These are phyloP conservation scores for Clarireedia homoeocarpa DNA, from an alignment of 2,329 filamentous ascomycete genomes.

Conservation along the genomic window DNA sequence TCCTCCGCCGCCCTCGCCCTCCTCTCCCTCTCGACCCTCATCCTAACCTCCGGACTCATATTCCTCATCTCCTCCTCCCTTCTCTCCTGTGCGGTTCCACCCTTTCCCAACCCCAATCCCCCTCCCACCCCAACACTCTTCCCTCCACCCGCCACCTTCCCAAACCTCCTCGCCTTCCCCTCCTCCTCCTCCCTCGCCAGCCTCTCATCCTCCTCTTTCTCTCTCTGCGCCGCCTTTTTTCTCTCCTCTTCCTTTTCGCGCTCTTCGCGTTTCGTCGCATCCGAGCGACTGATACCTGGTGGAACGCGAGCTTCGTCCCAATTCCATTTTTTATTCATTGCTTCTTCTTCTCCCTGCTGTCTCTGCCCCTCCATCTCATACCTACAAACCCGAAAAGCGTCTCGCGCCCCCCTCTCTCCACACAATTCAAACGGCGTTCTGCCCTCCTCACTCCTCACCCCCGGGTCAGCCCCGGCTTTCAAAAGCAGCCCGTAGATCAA, in stretches of 20 bases:
- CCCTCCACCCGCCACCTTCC: slow-evolving; percentile 29
- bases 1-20: slow-evolving; percentile 89
- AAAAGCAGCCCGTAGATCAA: slow-evolving; percentile 70
- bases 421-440: slow-evolving; percentile 81
- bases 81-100: slow-evolving; percentile 67
- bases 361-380: slow-evolving; percentile 27
- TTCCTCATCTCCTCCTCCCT: slow-evolving; percentile 79
- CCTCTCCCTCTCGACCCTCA: slow-evolving; percentile 77
- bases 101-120: slow-evolving; percentile 45
- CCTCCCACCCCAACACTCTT: slow-evolving; percentile 31
- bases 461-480: slow-evolving; percentile 70
- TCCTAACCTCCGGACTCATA: slow-evolving; percentile 78
- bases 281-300: slow-evolving; percentile 57
- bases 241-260: slow-evolving; percentile 63
- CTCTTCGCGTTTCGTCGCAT: slow-evolving; percentile 62
- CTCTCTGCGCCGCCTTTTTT: slow-evolving; percentile 59
- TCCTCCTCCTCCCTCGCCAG: slow-evolving; percentile 47
- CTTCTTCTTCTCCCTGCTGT: neutral
- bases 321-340: slow-evolving; percentile 63
- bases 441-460: slow-evolving; percentile 61
- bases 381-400: slow-evolving; percentile 85
- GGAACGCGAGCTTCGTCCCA: slow-evolving; percentile 76
- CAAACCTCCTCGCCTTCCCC: slow-evolving; percentile 24
- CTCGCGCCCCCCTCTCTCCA: slow-evolving; percentile 76
- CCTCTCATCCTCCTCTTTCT: slow-evolving; percentile 66